These are phyloP conservation scores for Candida coquimbonensis DNA, from an alignment of 805 yeast species.

Conservation along the genomic window DNA sequence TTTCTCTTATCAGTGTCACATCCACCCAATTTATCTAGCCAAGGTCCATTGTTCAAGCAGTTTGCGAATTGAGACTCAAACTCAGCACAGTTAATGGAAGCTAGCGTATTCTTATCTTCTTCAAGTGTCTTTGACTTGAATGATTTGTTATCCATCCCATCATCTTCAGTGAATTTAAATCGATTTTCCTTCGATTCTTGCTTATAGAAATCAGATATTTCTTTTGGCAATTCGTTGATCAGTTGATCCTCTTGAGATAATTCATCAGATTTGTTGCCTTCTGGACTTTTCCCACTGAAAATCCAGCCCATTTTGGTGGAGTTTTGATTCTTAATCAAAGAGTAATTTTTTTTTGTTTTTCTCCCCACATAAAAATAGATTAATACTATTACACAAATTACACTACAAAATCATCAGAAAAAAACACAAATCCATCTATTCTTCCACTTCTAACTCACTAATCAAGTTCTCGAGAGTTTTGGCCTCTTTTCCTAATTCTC, in stretches of 20 bases:
- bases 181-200: background rate
- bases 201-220: background rate
- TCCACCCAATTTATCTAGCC: conserved; percentile 12
- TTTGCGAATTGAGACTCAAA: conserved; percentile 14
- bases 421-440: background rate
- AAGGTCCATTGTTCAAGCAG: conserved; percentile 16
- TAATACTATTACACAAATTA: no score
- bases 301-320: conserved; percentile 1
- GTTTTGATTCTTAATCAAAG: no score
- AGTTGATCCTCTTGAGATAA: conserved; percentile 1
- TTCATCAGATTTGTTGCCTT: background rate
- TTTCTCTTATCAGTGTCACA: conserved; percentile 10
- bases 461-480: conserved; percentile 17
- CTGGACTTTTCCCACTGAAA: background rate
- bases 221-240: conserved; percentile 2
- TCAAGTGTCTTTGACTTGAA: background rate
- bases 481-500: conserved; percentile 55
- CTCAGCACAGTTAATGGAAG: conserved; percentile 19
- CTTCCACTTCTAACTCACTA: background rate
- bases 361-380: no score
- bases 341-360: no score
- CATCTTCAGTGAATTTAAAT: conserved; percentile 1
- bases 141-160: background rate
- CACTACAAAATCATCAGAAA: background rate
- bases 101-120: background rate